Conservation (phyloP, 495 filamentous ascomycete species). For the Parathielavia hyrcaniae region DNA sequence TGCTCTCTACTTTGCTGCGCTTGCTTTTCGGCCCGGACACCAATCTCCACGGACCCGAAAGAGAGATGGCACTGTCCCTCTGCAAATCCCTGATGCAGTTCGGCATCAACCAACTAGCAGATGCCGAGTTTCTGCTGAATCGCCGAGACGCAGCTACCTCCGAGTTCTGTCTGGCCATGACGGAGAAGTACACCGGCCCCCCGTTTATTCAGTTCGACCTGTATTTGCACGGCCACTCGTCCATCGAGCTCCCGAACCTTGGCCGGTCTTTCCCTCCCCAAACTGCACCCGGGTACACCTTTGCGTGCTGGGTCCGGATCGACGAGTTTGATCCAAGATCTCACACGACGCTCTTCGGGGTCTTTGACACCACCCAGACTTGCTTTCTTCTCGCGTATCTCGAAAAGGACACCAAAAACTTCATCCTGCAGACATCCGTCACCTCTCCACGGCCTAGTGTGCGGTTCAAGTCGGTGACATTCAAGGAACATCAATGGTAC, state of each 20-base stretch:
- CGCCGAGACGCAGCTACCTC: slow-evolving; percentile 55
- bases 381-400: slow-evolving; percentile 93
- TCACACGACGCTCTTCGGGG: slow-evolving; percentile 93
- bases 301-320: slow-evolving; percentile 80
- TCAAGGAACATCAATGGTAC: slow-evolving; percentile 76
- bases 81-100: slow-evolving; percentile 54
- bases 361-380: slow-evolving; percentile 84
- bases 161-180: slow-evolving; percentile 65
- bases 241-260: slow-evolving; percentile 77
- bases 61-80: slow-evolving; percentile 52
- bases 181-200: slow-evolving; percentile 66
- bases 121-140: slow-evolving; percentile 70
- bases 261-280: slow-evolving; percentile 72
- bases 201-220: slow-evolving; percentile 92
- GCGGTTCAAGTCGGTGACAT: slow-evolving; percentile 76
- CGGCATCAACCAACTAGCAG: slow-evolving; percentile 69
- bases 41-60: slow-evolving; percentile 47
- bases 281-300: slow-evolving; percentile 73
- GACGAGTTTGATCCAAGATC: slow-evolving; percentile 76
- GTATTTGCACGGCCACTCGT: slow-evolving; percentile 77
- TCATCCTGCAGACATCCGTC: slow-evolving; percentile 94
- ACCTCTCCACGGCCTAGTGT: slow-evolving; percentile 81
- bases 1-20: slow-evolving; percentile 66
- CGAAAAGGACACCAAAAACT: slow-evolving; percentile 88
- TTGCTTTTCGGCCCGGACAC: slow-evolving; percentile 52